phyloP scores from a whole-genome alignment of 805 yeast species.

The Phaffomyces thermotolerans region DNA sequence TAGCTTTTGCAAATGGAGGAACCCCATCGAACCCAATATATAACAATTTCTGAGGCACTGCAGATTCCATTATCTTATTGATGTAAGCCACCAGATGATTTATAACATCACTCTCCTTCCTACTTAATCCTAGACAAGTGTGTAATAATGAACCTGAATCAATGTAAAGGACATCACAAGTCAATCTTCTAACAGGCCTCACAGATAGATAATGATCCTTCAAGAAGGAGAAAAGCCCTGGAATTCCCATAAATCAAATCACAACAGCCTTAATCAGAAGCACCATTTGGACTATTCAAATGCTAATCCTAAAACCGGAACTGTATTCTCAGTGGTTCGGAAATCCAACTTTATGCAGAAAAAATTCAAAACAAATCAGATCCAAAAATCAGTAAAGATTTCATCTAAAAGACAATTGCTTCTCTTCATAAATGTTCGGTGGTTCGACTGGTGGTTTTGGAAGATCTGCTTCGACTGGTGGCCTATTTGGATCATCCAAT shows the following conservation, averaged over 20 bases:
- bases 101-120: slow-evolving; percentile 65
- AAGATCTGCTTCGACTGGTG: slow-evolving; percentile 19
- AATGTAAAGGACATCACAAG: slow-evolving; percentile 81
- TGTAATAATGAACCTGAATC: slow-evolving; percentile 94
- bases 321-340: not conserved
- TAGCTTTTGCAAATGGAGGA: slow-evolving; percentile 95
- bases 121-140: slow-evolving; percentile 68
- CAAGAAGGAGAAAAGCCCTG: slow-evolving; percentile 13
- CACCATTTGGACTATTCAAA: too few species aligned
- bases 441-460: slow-evolving; percentile 15
- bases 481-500: slow-evolving; percentile 19
- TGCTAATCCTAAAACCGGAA: too few species aligned
- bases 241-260: slow-evolving; percentile 14
- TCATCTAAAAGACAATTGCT: not conserved
- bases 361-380: not conserved
- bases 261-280: too few species aligned
- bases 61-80: slow-evolving; percentile 15
- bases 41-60: slow-evolving; percentile 67
- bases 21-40: slow-evolving; percentile 97
- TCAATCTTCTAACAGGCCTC: slow-evolving; percentile 21
- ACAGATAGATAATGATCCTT: not conserved
- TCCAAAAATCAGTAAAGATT: not conserved
- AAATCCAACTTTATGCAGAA: not conserved
- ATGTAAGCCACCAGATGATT: slow-evolving; percentile 35
- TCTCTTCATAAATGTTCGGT: slow-evolving; percentile 12